phyloP scores from a whole-genome alignment of 192 early-diverging fungal genomes.

The Gamsiella multidivaricata region DNA sequence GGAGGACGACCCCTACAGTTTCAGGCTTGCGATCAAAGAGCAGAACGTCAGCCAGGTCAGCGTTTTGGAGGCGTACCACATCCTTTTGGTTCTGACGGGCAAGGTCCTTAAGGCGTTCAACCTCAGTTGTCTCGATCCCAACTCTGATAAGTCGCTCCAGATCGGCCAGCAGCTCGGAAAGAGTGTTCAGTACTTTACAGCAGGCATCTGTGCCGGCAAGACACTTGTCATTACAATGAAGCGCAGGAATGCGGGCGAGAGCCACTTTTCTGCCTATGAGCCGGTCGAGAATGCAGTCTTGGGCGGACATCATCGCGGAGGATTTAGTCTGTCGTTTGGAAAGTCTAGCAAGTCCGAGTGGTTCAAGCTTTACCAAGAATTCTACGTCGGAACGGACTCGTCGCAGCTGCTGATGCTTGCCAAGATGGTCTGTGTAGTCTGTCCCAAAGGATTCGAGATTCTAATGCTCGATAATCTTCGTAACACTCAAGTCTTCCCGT shows the following conservation, averaged over 20 bases:
- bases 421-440: slow-evolving; percentile 87
- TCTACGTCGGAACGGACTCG: slow-evolving; percentile 92
- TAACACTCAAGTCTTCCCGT: slow-evolving; percentile 83
- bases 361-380: slow-evolving; percentile 72
- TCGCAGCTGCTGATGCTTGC: slow-evolving; percentile 85
- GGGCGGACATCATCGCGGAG: slow-evolving; percentile 33
- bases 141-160: slow-evolving; percentile 50
- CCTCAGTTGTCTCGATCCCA: slow-evolving; percentile 44
- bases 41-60: slow-evolving; percentile 88
- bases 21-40: slow-evolving; percentile 41
- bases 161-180: slow-evolving; percentile 46
- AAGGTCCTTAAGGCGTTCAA: slow-evolving; percentile 51
- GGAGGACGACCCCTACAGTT: slow-evolving; percentile 56
- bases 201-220: slow-evolving; percentile 54
- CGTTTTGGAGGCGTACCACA: slow-evolving; percentile 79
- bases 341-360: slow-evolving; percentile 47
- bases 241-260: slow-evolving; percentile 46
- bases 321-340: slow-evolving; percentile 46
- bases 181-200: slow-evolving; percentile 59
- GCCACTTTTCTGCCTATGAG: slow-evolving; percentile 45
- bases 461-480: slow-evolving; percentile 85
- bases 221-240: slow-evolving; percentile 55
- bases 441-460: slow-evolving; percentile 91
- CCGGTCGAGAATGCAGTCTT: slow-evolving; percentile 48
- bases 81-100: slow-evolving; percentile 80